phyloP scores from a whole-genome alignment of 179 eudicot genomes.

The Amaranthus tricolor region DNA sequence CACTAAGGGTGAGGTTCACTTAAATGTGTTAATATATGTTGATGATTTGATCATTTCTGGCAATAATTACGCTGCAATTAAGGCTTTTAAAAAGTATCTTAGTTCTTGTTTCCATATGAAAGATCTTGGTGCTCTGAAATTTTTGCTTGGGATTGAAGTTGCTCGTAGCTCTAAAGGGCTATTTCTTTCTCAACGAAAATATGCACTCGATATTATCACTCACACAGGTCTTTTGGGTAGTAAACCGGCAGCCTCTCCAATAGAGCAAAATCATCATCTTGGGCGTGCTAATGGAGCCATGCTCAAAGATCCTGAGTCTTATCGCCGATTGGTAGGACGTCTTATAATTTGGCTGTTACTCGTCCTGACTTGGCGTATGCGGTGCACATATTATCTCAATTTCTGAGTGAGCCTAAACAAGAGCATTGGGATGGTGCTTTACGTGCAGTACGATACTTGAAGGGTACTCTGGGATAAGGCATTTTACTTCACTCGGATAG shows the following conservation, averaged over 20 bases:
- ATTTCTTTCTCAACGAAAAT: background rate
- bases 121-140: slow-evolving; percentile 1
- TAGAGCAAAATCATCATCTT: slow-evolving; percentile 5
- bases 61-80: too few species aligned
- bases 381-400: background rate
- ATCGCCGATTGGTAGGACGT: background rate
- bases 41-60: background rate
- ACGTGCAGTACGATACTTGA: background rate
- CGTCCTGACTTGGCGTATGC: background rate
- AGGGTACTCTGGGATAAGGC: background rate
- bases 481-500: background rate
- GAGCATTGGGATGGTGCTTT: background rate
- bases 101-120: background rate
- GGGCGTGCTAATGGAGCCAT: too few species aligned
- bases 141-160: background rate
- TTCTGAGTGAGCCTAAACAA: background rate
- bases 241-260: background rate
- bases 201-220: background rate
- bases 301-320: background rate
- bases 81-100: background rate
- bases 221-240: background rate
- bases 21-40: background rate
- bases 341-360: background rate
- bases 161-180: background rate
- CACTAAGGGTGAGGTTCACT: background rate